Conservation (phyloP, 2,329 filamentous ascomycete species). For the Beauveria bassiana region DNA sequence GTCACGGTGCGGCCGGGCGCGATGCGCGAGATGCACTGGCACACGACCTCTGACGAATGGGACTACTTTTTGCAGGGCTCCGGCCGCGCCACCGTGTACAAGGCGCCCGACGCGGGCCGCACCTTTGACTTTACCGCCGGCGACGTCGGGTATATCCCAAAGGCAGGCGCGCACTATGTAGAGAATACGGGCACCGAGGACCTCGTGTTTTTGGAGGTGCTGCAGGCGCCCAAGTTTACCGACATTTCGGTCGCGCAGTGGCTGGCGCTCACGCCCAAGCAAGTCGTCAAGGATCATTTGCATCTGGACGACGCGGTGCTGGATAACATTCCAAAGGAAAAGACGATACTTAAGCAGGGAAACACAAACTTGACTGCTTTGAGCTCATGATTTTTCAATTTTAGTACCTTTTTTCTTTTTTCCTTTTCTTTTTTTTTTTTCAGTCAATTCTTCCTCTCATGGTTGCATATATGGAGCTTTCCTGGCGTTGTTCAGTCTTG, state of each 20-base stretch:
- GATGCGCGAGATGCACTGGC: slow-evolving; percentile 59
- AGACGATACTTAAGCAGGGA: slow-evolving; percentile 34
- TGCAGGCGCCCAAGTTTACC: slow-evolving; percentile 43
- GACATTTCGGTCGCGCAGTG: slow-evolving; percentile 52
- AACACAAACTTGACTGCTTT: slow-evolving; percentile 28
- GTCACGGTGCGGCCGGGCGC: slow-evolving; percentile 54
- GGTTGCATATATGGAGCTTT: not conserved
- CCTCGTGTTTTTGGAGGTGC: slow-evolving; percentile 51
- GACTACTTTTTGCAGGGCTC: slow-evolving; percentile 50
- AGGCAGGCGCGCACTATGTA: slow-evolving; percentile 45
- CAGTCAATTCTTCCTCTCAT: no score
- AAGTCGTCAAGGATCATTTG: slow-evolving; percentile 51
- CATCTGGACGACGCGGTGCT: slow-evolving; percentile 30
- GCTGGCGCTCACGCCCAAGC: slow-evolving; percentile 48
- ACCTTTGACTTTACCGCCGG: slow-evolving; percentile 54
- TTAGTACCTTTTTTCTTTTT: not conserved
- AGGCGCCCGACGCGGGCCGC: slow-evolving; percentile 38
- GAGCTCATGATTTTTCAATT: not conserved
- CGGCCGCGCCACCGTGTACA: slow-evolving; percentile 48
- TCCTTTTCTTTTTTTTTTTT: no score
- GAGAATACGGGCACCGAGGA: slow-evolving; percentile 53
- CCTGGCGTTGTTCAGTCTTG: not conserved
- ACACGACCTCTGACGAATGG: slow-evolving; percentile 54
- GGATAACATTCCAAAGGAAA: slow-evolving; percentile 30
- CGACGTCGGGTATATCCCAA: slow-evolving; percentile 51